These are phyloP conservation scores for Petunia axillaris DNA, from an alignment of 257 asterid genomes.

Conservation along the genomic window DNA sequence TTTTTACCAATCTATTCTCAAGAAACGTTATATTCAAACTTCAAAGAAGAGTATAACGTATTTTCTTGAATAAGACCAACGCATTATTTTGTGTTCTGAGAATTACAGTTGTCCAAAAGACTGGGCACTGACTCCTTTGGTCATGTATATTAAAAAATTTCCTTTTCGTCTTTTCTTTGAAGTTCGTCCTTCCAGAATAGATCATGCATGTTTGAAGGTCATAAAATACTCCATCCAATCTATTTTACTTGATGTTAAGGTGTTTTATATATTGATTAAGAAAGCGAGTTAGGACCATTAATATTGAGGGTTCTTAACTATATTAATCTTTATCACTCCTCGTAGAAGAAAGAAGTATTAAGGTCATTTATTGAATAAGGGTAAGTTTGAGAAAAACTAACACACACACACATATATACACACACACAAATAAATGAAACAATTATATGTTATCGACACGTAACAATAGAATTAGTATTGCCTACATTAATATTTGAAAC, in stretches of 20 bases:
- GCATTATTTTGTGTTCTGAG: not conserved
- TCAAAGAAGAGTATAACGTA: constrained; percentile 13
- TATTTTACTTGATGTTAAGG: too few relatives aligned
- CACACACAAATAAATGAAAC: too few relatives aligned
- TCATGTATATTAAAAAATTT: not conserved
- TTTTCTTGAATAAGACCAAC: constrained; percentile 5
- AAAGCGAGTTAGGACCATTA: not conserved
- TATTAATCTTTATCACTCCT: too few relatives aligned
- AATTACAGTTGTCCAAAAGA: not conserved
- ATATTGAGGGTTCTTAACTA: too few relatives aligned
- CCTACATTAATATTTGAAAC: too few relatives aligned
- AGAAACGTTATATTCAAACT: constrained; percentile 22
- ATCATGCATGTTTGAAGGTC: not conserved
- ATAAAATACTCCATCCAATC: too few relatives aligned
- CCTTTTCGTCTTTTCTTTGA: not conserved
- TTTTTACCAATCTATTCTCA: not conserved
- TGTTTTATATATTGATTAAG: not conserved
- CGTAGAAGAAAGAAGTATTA: too few relatives aligned
- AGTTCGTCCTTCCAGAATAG: not conserved
- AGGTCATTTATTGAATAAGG: too few relatives aligned
- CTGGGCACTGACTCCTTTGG: constrained; percentile 19
- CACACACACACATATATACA: too few relatives aligned
- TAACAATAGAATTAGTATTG: too few relatives aligned
- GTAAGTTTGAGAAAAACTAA: too few relatives aligned
- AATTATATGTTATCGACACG: too few relatives aligned